These are phyloP conservation scores for Uncinocarpus reesii DNA, from an alignment of 2,329 filamentous ascomycete genomes.

Conservation along the genomic window DNA sequence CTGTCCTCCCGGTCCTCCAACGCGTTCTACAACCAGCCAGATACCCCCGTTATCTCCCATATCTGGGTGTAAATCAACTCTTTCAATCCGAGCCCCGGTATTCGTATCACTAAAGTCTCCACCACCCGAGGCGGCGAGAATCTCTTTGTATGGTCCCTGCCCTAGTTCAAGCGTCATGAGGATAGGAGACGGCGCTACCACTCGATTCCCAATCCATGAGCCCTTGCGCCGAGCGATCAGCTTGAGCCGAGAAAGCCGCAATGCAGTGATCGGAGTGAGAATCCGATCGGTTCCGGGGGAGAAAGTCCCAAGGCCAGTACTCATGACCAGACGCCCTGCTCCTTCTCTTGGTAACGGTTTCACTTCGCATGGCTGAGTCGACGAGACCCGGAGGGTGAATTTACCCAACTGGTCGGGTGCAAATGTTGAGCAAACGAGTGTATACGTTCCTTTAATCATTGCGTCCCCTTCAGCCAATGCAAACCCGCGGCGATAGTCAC, in stretches of 20 bases:
- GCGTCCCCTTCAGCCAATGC: conserved; percentile 54
- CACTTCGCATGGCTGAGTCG: conserved; percentile 46
- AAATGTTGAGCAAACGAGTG: conserved; percentile 82
- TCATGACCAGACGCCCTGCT: conserved; percentile 59
- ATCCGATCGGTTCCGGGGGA: conserved; percentile 45
- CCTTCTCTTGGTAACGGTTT: conserved; percentile 58
- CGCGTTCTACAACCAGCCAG: conserved; percentile 73
- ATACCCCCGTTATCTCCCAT: conserved; percentile 47
- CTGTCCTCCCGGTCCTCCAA: conserved; percentile 51
- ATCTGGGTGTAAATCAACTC: conserved; percentile 64
- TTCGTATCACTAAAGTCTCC: conserved; percentile 63
- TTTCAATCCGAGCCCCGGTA: conserved; percentile 56
- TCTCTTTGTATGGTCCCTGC: conserved; percentile 55
- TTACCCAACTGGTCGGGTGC: conserved; percentile 64
- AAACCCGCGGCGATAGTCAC: conserved; percentile 77
- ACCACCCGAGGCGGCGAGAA: conserved; percentile 58
- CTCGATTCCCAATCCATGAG: conserved; percentile 30
- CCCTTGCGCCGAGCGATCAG: conserved; percentile 44
- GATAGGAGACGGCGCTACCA: conserved; percentile 43
- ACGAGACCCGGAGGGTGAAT: conserved; percentile 66
- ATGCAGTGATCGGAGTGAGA: conserved; percentile 41
- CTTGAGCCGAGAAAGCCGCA: conserved; percentile 52
- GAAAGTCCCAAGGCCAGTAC: conserved; percentile 40
- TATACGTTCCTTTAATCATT: conserved; percentile 67
- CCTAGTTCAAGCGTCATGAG: conserved; percentile 64